Evolutionary conservation across 441 rosid species (phyloP), one percentile per base, ranked within the genome.

Genomic region (Raphanus hybrid): DNA sequence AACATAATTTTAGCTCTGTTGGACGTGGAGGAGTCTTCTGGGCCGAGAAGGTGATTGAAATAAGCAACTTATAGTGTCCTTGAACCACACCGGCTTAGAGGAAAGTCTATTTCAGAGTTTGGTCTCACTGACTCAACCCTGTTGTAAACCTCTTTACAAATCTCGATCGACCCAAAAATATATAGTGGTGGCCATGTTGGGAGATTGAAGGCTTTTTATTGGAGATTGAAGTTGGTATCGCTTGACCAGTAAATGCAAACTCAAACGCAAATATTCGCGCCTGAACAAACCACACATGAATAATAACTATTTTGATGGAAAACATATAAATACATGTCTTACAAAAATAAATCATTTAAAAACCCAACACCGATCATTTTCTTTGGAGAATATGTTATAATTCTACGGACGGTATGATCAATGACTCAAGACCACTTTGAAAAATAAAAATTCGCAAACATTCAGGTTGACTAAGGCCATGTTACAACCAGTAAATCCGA

Each of bases 1-100:
- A 58, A 58, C 54, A 66, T 7, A 12, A 48, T 37, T 70, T 70
- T 70, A 43, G 39, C 55, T 58, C 20, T 37, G 55, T 39, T 58
- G 55, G 64, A n/a, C 37, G 9, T 14, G 55, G 57, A 39, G 57
- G 65, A 57, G 54, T 14, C 74, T 11, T 26, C 3, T 70, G 74
- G 74, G 34, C 65, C 27, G 70, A 43, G 57, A 43, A 43, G 6
- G 18, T 23, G 20, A 12, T 5, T 66, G 16, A 11, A 41, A 6
- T 41, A 65, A 39, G 15, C 14, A 23, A 3, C 11, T 39, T 10
- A 65, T 5, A 65, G 54, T 35, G 11, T 14, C 27, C 12, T 61
- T 61, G 43, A 32, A 61, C 66, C 66, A 61, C 66, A 57, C 3
- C 66, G 18, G 23, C 63, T 58, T 11, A 58, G 63, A 58, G 32